Evolutionary conservation across 768 basidiomycete species (phyloP), one percentile per base, ranked within the genome.

Genomic region (Imleria badia): DNA sequence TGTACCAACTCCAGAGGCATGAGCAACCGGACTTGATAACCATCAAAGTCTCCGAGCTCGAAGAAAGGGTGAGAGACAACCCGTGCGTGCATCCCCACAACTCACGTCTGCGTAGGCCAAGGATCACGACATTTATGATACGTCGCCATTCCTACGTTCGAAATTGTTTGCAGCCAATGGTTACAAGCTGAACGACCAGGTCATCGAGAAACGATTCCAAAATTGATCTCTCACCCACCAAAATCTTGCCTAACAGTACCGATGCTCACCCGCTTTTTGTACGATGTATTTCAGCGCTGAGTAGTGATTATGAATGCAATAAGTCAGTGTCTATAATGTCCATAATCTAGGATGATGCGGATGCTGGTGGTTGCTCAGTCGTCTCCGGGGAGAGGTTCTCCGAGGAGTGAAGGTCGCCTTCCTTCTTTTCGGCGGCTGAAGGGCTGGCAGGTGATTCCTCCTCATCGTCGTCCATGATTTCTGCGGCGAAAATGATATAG

Each of bases 111-210:
- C 43, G 54, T 60, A 96, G 94, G 92, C 94, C 10, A 97, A 96
- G 67, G 97, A 98, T 46, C 87, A 97, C 61, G 97, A 99, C 60
- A 98, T 98, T 46, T 98, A 87, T 66, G 95, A 98, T 66, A 82
- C 88, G 31, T 73, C 81, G 19, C 84, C 93, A 6, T 99, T 98
- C 83, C 71, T 97, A 65, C 80, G 76, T 33, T 94, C 91, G 3
- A 87, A 85, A 60, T 68, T 99, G 26, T 99, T 99, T 71, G 65
- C 75, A 15, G 78, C 91, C 13, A 99, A 99, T 63, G 96, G 96
- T 3, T 99, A 98, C 74, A 84, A 82, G 61, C 67, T 90, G 38
- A 79, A 79, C 19, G 82, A 72, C 39, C 78, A 79, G 45, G 72
- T 77, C 35, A 89, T 93, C 52, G 87, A 90, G 67, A 94, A 94